A percentile compares a stretch with the other conserved stretches of the same genome.
Conservation (phyloP, 768 basidiomycete species). For the Lactifluus piperatus region DNA sequence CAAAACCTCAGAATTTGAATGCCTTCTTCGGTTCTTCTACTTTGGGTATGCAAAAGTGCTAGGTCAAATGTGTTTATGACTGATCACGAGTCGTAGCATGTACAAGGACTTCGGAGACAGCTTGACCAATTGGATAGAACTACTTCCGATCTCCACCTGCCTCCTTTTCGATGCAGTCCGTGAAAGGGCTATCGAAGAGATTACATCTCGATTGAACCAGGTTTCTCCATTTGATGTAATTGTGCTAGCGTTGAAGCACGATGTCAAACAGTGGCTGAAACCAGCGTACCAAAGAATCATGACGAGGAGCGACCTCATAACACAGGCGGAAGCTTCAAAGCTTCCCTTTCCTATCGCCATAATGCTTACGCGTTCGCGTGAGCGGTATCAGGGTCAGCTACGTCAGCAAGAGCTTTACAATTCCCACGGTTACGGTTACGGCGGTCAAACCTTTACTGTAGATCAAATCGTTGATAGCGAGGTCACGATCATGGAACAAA, state of each 20-base stretch:
- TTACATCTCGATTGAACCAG: conserved; percentile 2
- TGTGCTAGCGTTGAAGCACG: conserved; percentile 12
- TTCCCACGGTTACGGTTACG: too few species aligned
- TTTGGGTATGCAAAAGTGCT: conserved; percentile 9
- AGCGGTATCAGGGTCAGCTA: background rate
- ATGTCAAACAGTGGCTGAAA: conserved; percentile 20
- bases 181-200: conserved; percentile 7
- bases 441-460: too few species aligned
- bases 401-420: background rate
- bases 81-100: conserved; percentile 5
- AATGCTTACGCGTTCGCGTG: conserved; percentile 11
- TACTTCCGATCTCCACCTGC: conserved; percentile 17
- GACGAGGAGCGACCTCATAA: background rate
- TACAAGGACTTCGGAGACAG: background rate
- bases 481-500: too few species aligned
- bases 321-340: background rate
- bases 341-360: background rate
- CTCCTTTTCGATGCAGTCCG: conserved; percentile 13
- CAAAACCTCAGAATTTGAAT: too few species aligned
- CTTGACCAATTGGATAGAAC: conserved; percentile 17
- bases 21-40: too few species aligned
- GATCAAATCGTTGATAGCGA: too few species aligned
- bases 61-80: background rate
- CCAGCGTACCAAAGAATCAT: too few species aligned
- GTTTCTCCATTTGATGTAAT: conserved; percentile 18